Conservation (phyloP, 192 early-diverging fungal species). For the Entomortierella parvispora region DNA sequence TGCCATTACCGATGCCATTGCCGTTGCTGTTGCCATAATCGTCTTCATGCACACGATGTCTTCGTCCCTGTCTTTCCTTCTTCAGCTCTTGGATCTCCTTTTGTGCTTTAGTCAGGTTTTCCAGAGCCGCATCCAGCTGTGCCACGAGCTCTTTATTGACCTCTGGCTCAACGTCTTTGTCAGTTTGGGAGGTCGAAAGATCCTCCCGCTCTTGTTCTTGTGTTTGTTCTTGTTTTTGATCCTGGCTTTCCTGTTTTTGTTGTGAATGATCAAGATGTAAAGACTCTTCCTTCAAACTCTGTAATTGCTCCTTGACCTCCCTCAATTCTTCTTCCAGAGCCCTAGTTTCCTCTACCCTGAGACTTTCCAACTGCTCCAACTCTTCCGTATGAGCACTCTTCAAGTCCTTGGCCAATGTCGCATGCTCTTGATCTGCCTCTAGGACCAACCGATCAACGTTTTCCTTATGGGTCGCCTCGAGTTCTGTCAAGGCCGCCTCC, state of each 20-base stretch:
- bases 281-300: conserved; percentile 2
- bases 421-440: conserved; percentile 24
- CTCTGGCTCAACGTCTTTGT: neutral
- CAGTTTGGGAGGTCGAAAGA: neutral
- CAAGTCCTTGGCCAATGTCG: conserved; percentile 2
- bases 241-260: too few relatives aligned
- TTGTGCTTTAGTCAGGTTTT: neutral
- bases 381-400: conserved; percentile 5
- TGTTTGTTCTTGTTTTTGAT: too few relatives aligned
- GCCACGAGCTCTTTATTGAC: neutral
- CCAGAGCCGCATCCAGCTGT: conserved; percentile 7
- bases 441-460: conserved; percentile 21
- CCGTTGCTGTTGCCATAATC: neutral
- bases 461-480: conserved; percentile 20
- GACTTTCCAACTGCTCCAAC: neutral
- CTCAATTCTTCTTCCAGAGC: neutral
- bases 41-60: too few relatives aligned
- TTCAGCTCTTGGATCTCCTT: conserved; percentile 15
- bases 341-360: neutral
- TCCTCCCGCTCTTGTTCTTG: too few relatives aligned
- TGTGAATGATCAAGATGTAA: too few relatives aligned
- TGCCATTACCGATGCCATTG: too few relatives aligned
- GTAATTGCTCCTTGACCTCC: conserved; percentile 5
- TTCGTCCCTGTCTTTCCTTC: neutral
- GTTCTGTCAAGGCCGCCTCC: neutral